Conservation (phyloP, 352 stramenopile species). For the Pythium pyrilobum region DNA sequence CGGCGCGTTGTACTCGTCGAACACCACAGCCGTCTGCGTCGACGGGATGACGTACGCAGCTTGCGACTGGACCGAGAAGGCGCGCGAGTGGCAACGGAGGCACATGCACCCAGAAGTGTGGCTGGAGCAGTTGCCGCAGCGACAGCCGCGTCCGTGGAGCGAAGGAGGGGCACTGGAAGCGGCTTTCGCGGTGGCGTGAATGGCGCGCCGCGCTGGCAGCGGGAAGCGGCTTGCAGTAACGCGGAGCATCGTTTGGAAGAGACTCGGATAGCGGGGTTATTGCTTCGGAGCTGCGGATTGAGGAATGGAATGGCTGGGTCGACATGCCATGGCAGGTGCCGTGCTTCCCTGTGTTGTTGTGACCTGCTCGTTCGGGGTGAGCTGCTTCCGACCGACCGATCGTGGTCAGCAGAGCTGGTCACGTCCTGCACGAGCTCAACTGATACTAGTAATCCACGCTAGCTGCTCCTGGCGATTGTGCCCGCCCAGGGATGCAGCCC, state of each 20-base stretch:
- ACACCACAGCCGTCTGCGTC: slow-evolving; percentile 44
- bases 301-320: too few species aligned
- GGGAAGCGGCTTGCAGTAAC: slow-evolving; percentile 17
- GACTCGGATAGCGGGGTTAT: background rate
- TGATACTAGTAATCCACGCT: too few species aligned
- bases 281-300: background rate
- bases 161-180: slow-evolving; percentile 8
- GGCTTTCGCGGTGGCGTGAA: slow-evolving; percentile 12
- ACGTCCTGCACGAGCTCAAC: too few species aligned
- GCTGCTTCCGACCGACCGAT: background rate
- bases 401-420: background rate
- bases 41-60: slow-evolving; percentile 37
- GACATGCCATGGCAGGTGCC: too few species aligned
- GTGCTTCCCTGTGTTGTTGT: too few species aligned
- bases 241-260: slow-evolving; percentile 17
- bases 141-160: slow-evolving; percentile 20
- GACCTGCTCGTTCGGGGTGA: too few species aligned
- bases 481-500: too few species aligned
- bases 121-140: slow-evolving; percentile 27
- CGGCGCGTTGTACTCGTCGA: slow-evolving; percentile 38
- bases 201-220: slow-evolving; percentile 15
- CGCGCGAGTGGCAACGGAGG: slow-evolving; percentile 15
- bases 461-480: too few species aligned
- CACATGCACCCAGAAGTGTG: slow-evolving; percentile 15
- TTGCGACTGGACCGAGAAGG: slow-evolving; percentile 34